These are phyloP conservation scores for Psidium friedrichsthalianum DNA, from an alignment of 345 rosid species.

Conservation along the genomic window DNA sequence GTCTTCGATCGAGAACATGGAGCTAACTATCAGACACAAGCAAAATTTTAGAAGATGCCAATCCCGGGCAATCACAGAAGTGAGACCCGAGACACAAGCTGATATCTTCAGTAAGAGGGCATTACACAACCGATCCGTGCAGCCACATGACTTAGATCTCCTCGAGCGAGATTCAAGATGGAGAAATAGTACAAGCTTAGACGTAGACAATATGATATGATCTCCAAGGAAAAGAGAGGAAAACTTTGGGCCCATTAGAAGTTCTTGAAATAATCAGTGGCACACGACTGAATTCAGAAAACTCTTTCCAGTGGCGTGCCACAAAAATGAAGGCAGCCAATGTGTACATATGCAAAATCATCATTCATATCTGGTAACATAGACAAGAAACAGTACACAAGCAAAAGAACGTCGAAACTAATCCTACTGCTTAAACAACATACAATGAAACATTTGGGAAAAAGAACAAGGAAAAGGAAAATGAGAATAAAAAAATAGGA, in stretches of 20 bases:
- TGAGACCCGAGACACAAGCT: background rate
- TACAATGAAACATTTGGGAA: background rate
- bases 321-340: background rate
- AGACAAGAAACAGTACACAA: background rate
- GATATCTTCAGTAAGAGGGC: background rate
- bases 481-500: background rate
- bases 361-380: background rate
- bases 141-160: background rate
- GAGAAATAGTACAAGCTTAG: background rate
- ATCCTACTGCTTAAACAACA: conserved; percentile 1
- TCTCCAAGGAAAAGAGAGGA: background rate
- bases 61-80: background rate
- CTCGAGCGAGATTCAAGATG: background rate
- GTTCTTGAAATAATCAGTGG: background rate
- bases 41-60: background rate
- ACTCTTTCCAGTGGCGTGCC: background rate
- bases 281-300: background rate
- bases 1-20: background rate
- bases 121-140: background rate
- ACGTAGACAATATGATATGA: background rate
- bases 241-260: background rate
- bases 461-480: background rate
- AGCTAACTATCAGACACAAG: background rate
- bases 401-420: background rate
- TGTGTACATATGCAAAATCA: background rate